A percentile compares a stretch with the other conserved stretches of the same genome.
phyloP scores from a whole-genome alignment of 2,329 filamentous ascomycete genomes.

The Didymella segeticola region DNA sequence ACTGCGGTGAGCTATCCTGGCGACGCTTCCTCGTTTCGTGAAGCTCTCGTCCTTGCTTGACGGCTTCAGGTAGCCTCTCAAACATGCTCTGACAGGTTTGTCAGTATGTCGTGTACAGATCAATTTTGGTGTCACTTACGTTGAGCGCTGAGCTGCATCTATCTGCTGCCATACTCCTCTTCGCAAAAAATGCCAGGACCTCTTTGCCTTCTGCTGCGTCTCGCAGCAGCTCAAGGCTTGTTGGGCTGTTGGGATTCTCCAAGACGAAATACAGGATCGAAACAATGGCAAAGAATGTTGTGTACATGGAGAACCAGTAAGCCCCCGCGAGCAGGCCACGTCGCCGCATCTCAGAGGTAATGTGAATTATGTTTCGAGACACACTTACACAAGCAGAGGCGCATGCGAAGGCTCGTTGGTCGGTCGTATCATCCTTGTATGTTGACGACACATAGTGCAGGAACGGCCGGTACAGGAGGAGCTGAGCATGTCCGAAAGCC shows the following conservation, averaged over 20 bases:
- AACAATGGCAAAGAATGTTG: conserved; percentile 80
- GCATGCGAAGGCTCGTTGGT: conserved; percentile 80
- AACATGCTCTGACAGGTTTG: conserved; percentile 70
- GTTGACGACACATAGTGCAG: conserved; percentile 78
- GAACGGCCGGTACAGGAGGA: conserved; percentile 83
- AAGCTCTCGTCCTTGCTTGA: conserved; percentile 58
- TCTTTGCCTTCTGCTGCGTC: conserved; percentile 87
- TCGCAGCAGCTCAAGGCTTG: conserved; percentile 78
- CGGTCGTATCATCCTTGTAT: conserved; percentile 60
- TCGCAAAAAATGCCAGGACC: conserved; percentile 78
- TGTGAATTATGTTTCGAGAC: conserved; percentile 77
- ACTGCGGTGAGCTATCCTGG: conserved; percentile 47
- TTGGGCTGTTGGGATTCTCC: conserved; percentile 78
- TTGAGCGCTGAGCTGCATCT: conserved; percentile 79
- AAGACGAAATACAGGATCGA: conserved; percentile 81
- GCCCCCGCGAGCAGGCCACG: conserved; percentile 77
- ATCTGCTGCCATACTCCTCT: conserved; percentile 87
- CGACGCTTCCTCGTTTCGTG: conserved; percentile 47
- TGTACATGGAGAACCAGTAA: conserved; percentile 88
- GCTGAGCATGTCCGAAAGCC: conserved; percentile 82
- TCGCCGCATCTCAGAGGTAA: conserved; percentile 78
- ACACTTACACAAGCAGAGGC: conserved; percentile 71
- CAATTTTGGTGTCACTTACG: conserved; percentile 57
- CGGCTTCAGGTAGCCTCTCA: conserved; percentile 76
- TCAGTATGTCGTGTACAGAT: conserved; percentile 15